A percentile compares a stretch with the other conserved stretches of the same genome.
Evolutionary conservation across 2,329 filamentous ascomycete species (phyloP).

Genomic region (Alternaria sp.): DNA sequence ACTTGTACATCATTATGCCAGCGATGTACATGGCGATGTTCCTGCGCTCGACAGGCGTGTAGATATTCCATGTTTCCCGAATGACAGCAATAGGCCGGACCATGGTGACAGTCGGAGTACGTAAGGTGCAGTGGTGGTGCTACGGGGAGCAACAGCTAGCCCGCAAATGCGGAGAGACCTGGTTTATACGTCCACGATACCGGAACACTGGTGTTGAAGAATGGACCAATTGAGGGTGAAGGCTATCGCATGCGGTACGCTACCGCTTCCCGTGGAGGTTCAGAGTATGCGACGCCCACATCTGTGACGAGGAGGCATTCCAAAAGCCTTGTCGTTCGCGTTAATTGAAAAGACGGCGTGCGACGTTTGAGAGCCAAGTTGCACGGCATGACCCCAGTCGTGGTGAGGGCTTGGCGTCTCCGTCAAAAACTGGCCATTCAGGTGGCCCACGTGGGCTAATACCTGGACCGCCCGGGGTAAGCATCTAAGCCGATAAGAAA

Average conservation of each 20-base stretch:
- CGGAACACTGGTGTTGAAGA: constrained; percentile 21
- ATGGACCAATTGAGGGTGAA: constrained; percentile 27
- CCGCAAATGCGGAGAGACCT: constrained; percentile 31
- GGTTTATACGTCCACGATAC: constrained; percentile 33
- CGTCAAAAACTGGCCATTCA: constrained; percentile 31
- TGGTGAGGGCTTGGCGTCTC: constrained; percentile 25
- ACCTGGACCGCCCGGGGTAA: constrained; percentile 21
- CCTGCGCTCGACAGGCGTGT: constrained; percentile 54
- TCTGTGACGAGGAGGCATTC: constrained; percentile 35
- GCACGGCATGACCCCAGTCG: constrained; percentile 28
- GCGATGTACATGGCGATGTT: constrained; percentile 54
- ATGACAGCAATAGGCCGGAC: constrained; percentile 34
- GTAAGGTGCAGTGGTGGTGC: constrained; percentile 25
- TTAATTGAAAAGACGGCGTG: constrained; percentile 28
- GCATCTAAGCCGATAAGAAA: constrained; percentile 11
- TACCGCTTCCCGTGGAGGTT: constrained; percentile 26
- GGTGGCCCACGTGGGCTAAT: constrained; percentile 16
- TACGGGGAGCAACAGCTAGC: constrained; percentile 24
- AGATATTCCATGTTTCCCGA: constrained; percentile 45
- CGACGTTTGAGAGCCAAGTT: constrained; percentile 31
- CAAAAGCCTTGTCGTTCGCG: constrained; percentile 25
- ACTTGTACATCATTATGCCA: constrained; percentile 64
- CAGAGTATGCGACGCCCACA: constrained; percentile 29
- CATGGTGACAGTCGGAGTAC: constrained; percentile 25
- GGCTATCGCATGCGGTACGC: constrained; percentile 31